Evolutionary conservation across 768 basidiomycete genomes (phyloP).

Genomic region (Tricholoma bakamatsutake): DNA sequence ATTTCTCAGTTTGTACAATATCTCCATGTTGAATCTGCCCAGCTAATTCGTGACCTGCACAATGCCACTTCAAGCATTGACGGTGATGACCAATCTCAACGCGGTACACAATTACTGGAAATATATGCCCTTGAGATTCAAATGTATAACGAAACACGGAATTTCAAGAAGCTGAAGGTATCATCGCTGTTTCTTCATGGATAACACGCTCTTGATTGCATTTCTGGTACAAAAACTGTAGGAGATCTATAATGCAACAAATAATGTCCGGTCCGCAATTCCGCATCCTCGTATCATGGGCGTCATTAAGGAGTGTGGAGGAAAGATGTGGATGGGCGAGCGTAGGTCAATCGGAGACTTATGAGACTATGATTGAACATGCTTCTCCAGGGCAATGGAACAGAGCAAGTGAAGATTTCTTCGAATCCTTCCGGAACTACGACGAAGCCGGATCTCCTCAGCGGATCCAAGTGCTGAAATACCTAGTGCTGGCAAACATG

Average conservation of each 20-base stretch:
- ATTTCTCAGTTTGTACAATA: constrained; percentile 5
- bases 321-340: constrained; percentile 99
- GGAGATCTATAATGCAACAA: constrained; percentile 97
- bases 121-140: constrained; percentile 98
- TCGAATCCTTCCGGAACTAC: constrained; percentile 97
- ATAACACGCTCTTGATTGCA: background rate
- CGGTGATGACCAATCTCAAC: constrained; percentile 82
- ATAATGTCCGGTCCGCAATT: constrained; percentile 89
- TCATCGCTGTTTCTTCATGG: background rate
- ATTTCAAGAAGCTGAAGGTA: constrained; percentile 94
- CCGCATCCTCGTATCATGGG: constrained; percentile 99
- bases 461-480: constrained; percentile 96
- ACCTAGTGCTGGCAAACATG: constrained; percentile 97
- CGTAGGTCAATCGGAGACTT: constrained; percentile 40
- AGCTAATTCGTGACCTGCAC: constrained; percentile 80
- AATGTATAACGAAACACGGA: constrained; percentile 97
- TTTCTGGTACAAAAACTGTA: constrained; percentile 23
- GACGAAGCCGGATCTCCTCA: constrained; percentile 97
- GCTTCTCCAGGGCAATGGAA: constrained; percentile 79
- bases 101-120: constrained; percentile 90
- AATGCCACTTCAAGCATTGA: constrained; percentile 56
- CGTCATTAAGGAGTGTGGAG: constrained; percentile 97
- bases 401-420: constrained; percentile 95
- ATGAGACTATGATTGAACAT: background rate
- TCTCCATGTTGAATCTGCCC: background rate